Base-by-base conservation (phyloP, 352 stramenopile species). In the Aphanomyces invadans region DNA sequence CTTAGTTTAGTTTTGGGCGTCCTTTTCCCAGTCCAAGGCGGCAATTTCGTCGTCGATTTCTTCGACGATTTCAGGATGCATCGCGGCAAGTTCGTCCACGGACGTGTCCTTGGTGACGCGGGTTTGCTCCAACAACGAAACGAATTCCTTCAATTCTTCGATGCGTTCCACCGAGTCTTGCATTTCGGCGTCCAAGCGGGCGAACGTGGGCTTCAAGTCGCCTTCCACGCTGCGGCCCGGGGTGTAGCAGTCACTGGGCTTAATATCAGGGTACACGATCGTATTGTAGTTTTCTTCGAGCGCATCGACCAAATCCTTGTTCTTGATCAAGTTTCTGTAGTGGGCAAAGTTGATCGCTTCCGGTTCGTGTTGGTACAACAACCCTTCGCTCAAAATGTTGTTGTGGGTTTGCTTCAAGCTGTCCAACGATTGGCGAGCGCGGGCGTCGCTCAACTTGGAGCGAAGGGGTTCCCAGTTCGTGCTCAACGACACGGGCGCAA, bases 21-120 rank as follows among this genome's bases (percentile, higher is more conserved):
- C 86, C 80, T 95, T 95, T 71, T 91, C 83, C 83, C 85, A 95
- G 73, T 95, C 85, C 72, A 87, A 83, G 72, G 88, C 88, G 71
- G 82, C 81, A 72, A 94, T 95, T 73, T 95, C 87, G 60, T 92
- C 80, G 63, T 94, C 81, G 69, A 93, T 93, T 74, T 93, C 87
- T 32, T 92, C 82, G 65, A 74, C 73, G 39, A 94, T 78, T 65
- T 92, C 83, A 48, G 87, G 87, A 77, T 94, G 90, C 81, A 90
- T 89, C 71, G 83, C 83, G 61, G 81, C 77, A 39, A 94, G 71
- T 69, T 95, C 85, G 53, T 92, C 83, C 73, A 95, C 84, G 61
- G 83, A 92, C 64, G 87, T 95, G 49, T 74, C 82, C 68, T 89
- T 73, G 62, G 87, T 92, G 52, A 82, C 92, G 73, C 82, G 80